Evolutionary conservation across 176 grass and related monocot genomes (phyloP).

Genomic region (Bromus sterilis): DNA sequence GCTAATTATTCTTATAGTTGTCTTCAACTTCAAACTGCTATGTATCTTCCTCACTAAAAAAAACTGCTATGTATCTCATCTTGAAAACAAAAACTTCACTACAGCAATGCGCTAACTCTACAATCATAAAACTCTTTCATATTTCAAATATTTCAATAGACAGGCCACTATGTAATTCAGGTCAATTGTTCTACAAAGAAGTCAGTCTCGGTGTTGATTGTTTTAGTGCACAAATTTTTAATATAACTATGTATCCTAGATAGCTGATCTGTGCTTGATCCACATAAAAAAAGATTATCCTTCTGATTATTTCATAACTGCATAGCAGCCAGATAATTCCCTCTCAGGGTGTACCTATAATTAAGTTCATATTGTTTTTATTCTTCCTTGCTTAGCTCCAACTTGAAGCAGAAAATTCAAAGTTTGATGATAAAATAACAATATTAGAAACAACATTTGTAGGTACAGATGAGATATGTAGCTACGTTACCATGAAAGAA

Average conservation of each 20-base stretch:
- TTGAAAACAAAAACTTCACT: not conserved
- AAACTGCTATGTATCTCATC: not conserved
- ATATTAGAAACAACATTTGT: not conserved
- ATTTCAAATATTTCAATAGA: not conserved
- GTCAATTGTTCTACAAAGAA: not conserved
- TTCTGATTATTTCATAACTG: no score
- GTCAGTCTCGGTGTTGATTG: not conserved
- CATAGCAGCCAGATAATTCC: no score
- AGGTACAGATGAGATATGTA: not conserved
- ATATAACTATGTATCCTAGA: no score
- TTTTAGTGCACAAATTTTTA: no score
- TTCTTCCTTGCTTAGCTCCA: not conserved
- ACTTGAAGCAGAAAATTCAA: not conserved
- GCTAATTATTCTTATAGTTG: not conserved
- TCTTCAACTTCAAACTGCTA: not conserved
- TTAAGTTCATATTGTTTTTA: no score
- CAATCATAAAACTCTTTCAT: not conserved
- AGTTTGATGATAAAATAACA: not conserved
- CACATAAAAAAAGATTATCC: no score
- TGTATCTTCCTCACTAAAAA: no score
- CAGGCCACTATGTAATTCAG: not conserved
- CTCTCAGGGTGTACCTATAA: no score
- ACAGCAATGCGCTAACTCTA: not conserved
- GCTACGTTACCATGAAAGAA: not conserved
- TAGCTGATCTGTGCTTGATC: no score